A percentile compares a stretch with the other conserved stretches of the same genome.
Conservation (phyloP, 2,329 filamentous ascomycete species). For the Phaeosphaeria sp. region DNA sequence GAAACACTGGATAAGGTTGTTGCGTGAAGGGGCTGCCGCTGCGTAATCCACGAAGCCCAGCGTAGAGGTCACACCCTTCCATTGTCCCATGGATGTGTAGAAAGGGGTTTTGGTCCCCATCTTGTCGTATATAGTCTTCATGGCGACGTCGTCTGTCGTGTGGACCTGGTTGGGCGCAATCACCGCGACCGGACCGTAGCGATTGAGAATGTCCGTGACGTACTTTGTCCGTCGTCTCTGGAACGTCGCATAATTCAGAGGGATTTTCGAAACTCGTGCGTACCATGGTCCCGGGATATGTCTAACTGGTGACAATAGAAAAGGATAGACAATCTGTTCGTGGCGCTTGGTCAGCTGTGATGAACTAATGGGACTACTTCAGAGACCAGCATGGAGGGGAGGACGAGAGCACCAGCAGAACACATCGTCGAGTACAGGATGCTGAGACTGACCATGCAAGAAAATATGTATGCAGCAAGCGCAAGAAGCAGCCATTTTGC, state of each 20-base stretch:
- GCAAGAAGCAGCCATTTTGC: too few relatives aligned
- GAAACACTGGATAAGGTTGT: conserved; percentile 13
- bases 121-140: conserved; percentile 12
- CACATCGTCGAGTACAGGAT: too few relatives aligned
- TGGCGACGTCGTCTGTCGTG: conserved; percentile 8
- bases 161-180: conserved; percentile 8
- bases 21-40: conserved; percentile 9
- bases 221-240: conserved; percentile 5
- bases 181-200: conserved; percentile 7
- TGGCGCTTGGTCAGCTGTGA: not conserved
- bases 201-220: conserved; percentile 4
- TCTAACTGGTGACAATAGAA: conserved; percentile 7
- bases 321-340: conserved; percentile 5
- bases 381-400: too few relatives aligned
- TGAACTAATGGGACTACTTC: not conserved
- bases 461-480: too few relatives aligned
- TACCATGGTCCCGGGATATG: conserved; percentile 11
- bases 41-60: conserved; percentile 9
- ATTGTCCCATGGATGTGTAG: conserved; percentile 10
- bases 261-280: conserved; percentile 5
- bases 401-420: too few relatives aligned
- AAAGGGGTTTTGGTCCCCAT: conserved; percentile 4
- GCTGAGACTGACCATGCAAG: too few relatives aligned
- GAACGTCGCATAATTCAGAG: conserved; percentile 8
- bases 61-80: conserved; percentile 10